Conservation (phyloP, 1,139 yeast genomes). For the Casaregolazyma lundiana region DNA sequence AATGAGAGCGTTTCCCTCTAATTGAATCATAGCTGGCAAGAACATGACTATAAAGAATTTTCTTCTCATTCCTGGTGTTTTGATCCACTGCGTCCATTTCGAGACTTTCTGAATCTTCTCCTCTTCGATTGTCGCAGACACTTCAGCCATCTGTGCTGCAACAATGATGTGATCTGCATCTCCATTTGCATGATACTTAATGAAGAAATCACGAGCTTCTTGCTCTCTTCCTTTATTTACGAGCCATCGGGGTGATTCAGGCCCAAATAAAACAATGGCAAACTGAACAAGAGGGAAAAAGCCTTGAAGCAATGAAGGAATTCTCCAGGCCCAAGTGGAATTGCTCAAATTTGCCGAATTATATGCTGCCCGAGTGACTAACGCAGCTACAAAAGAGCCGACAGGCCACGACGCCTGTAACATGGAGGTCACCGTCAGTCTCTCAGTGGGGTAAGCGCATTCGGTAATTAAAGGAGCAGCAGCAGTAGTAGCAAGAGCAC, state of each 20-base stretch:
- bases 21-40: slow-evolving; percentile 10
- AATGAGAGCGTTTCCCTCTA: slow-evolving; percentile 15
- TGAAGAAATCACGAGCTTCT: slow-evolving; percentile 41
- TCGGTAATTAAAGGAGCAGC: slow-evolving; percentile 35
- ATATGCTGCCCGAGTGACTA: slow-evolving; percentile 36
- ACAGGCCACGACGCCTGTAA: slow-evolving; percentile 50
- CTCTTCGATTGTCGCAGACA: slow-evolving; percentile 17
- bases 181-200: slow-evolving; percentile 27
- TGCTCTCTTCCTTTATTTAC: slow-evolving; percentile 48
- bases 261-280: too few relatives aligned
- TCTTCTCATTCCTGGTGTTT: slow-evolving; percentile 5
- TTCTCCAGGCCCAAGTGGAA: slow-evolving; percentile 41
- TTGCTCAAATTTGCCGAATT: slow-evolving; percentile 45
- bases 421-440: slow-evolving; percentile 43
- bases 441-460: slow-evolving; percentile 38
- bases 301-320: slow-evolving; percentile 10
- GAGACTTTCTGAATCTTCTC: not conserved
- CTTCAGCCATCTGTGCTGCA: slow-evolving; percentile 24
- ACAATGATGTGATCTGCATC: slow-evolving; percentile 21
- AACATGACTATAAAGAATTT: slow-evolving; percentile 7
- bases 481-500: slow-evolving; percentile 20
- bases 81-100: not conserved
- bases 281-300: too few relatives aligned
- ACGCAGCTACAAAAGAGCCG: slow-evolving; percentile 53
- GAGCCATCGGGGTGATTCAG: slow-evolving; percentile 74